These are phyloP conservation scores for Trichoderma cornu-damae DNA, from an alignment of 2,329 filamentous ascomycete genomes.

Conservation along the genomic window DNA sequence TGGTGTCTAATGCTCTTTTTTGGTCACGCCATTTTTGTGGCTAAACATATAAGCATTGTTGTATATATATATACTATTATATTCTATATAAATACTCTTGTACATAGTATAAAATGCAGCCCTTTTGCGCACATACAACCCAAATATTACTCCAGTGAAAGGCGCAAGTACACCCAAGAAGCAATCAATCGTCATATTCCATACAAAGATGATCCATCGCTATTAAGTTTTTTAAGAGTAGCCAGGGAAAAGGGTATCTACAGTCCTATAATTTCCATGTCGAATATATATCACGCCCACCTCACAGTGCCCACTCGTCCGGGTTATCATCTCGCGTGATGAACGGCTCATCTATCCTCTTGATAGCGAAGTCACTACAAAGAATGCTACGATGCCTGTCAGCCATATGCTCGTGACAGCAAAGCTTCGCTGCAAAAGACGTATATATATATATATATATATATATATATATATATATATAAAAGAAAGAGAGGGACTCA, in stretches of 20 bases:
- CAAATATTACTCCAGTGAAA: not conserved
- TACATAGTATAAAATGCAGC: not conserved
- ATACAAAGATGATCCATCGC: not conserved
- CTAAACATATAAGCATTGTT: not conserved
- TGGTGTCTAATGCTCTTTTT: not conserved
- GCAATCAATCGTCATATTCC: not conserved
- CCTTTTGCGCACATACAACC: not conserved
- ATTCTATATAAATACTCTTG: not conserved
- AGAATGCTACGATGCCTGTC: conserved; percentile 63
- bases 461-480: too few species aligned
- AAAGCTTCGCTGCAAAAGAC: not conserved
- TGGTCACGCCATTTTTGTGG: not conserved
- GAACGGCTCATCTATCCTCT: conserved; percentile 90
- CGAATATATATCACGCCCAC: conserved; percentile 6
- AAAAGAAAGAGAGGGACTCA: too few species aligned
- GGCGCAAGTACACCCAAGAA: not conserved
- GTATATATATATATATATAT: too few species aligned
- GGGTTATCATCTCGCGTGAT: conserved; percentile 66
- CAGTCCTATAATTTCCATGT: conserved; percentile 12
- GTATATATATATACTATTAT: not conserved
- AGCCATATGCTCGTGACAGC: not conserved
- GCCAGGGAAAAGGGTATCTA: conserved; percentile 16
- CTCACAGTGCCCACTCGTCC: conserved; percentile 70
- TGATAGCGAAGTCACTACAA: conserved; percentile 92
- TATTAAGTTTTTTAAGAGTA: conserved; percentile 1